A percentile compares a stretch with the other conserved stretches of the same genome.
Conservation (phyloP, 208 protist species). For the Leishmania arabica region DNA sequence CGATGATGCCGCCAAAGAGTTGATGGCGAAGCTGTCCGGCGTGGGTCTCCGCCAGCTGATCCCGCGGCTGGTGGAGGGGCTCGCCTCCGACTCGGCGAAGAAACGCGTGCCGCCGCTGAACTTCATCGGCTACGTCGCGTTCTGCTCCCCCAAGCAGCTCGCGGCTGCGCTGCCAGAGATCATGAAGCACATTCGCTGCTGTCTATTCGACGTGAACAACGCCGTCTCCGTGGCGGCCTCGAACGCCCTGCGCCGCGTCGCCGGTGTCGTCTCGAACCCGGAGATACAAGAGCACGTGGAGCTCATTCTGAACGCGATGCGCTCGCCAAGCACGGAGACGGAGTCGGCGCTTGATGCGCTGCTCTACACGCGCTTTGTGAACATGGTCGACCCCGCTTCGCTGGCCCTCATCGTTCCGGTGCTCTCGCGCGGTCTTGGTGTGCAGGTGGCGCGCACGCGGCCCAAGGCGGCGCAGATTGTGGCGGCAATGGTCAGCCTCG, state of each 20-base stretch:
- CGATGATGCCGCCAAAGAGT: constrained; percentile 82
- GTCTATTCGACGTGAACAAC: constrained; percentile 91
- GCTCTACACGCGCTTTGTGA: constrained; percentile 93
- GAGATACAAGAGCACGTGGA: constrained; percentile 93
- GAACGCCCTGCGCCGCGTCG: constrained; percentile 87
- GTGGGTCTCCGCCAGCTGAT: constrained; percentile 92
- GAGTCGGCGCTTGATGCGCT: constrained; percentile 91
- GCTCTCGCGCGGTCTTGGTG: constrained; percentile 78
- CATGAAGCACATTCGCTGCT: constrained; percentile 87
- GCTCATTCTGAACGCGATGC: constrained; percentile 87
- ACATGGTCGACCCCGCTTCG: constrained; percentile 91
- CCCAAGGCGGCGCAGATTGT: constrained; percentile 94
- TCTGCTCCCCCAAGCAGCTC: constrained; percentile 91
- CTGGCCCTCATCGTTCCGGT: constrained; percentile 94
- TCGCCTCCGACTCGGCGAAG: constrained; percentile 83
- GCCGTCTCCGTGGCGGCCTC: constrained; percentile 79
- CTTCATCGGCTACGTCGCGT: constrained; percentile 93
- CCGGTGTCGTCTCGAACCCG: constrained; percentile 88
- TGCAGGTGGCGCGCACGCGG: constrained; percentile 69
- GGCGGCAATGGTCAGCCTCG: constrained; percentile 87
- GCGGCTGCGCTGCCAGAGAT: constrained; percentile 89
- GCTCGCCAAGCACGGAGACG: constrained; percentile 88
- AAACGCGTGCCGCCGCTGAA: constrained; percentile 82
- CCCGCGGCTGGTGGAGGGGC: constrained; percentile 67
- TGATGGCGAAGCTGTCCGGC: constrained; percentile 78